A percentile compares a stretch with the other conserved stretches of the same genome.
Conservation (phyloP, 1,139 yeast genomes). For the Sugiyamaella novakii region DNA sequence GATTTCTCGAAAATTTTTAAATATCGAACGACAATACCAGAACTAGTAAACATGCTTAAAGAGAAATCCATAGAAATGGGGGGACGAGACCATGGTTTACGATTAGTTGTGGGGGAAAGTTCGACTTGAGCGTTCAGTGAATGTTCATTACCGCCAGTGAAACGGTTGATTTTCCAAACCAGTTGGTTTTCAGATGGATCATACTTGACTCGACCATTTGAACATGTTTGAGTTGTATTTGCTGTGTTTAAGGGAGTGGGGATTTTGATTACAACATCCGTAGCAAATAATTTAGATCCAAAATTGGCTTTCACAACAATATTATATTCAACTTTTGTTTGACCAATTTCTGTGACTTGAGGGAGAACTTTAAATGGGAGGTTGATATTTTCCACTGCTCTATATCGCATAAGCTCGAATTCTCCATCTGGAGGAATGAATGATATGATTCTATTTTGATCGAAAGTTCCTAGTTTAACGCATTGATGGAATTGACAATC, state of each 20-base stretch:
- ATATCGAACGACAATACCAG: slow-evolving; percentile 75
- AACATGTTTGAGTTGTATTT: slow-evolving; percentile 44
- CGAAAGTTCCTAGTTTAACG: slow-evolving; percentile 71
- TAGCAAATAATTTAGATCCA: slow-evolving; percentile 63
- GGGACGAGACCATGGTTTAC: slow-evolving; percentile 64
- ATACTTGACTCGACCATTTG: slow-evolving; percentile 70
- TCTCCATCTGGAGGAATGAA: slow-evolving; percentile 93
- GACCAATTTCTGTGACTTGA: slow-evolving; percentile 56
- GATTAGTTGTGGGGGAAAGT: slow-evolving; percentile 40
- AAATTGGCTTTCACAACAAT: slow-evolving; percentile 64
- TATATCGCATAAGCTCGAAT: slow-evolving; percentile 83
- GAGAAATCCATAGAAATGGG: slow-evolving; percentile 74
- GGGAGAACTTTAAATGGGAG: slow-evolving; percentile 77
- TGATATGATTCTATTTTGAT: slow-evolving; percentile 63
- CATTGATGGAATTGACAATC: slow-evolving; percentile 91
- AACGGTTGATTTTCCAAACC: slow-evolving; percentile 70
- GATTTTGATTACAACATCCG: slow-evolving; percentile 62
- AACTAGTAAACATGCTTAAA: slow-evolving; percentile 74
- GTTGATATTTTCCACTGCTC: slow-evolving; percentile 57
- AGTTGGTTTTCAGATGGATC: slow-evolving; percentile 66
- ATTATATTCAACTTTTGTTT: slow-evolving; percentile 55
- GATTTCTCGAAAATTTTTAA: slow-evolving; percentile 67
- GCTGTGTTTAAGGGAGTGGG: slow-evolving; percentile 73
- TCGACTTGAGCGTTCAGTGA: slow-evolving; percentile 56
- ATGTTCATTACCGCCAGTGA: slow-evolving; percentile 68